Percentiles rank a stretch among this genome's conserved stretches.
Evolutionary conservation across 345 rosid genomes (phyloP).

Genomic region (Anacardium occidentale): DNA sequence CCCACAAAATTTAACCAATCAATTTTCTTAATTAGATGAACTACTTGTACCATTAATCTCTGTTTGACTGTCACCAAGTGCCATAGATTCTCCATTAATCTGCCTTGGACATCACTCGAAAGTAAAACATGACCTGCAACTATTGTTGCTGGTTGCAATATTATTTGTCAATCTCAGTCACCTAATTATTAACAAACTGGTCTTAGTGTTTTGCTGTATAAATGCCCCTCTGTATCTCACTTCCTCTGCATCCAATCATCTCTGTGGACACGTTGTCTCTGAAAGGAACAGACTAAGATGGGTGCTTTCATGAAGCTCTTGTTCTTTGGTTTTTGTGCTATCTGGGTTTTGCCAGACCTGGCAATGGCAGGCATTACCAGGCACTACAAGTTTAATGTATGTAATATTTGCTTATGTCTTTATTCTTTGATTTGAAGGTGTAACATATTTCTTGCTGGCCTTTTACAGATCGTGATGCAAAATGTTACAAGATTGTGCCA

Average conservation of each 20-base stretch:
- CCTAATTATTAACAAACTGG: slow-evolving; percentile 35
- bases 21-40: no score
- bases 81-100: no score
- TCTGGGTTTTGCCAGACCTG: slow-evolving; percentile 24
- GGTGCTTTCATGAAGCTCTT: slow-evolving; percentile 9
- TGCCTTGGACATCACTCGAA: slow-evolving; percentile 28
- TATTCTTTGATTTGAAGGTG: not conserved
- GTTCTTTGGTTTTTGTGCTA: slow-evolving; percentile 20
- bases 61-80: no score
- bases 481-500: slow-evolving; percentile 67
- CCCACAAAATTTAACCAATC: no score
- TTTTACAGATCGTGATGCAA: slow-evolving; percentile 49
- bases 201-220: slow-evolving; percentile 20
- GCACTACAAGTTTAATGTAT: slow-evolving; percentile 49
- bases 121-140: slow-evolving; percentile 19
- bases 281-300: slow-evolving; percentile 10
- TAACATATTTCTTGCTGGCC: no score
- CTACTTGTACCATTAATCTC: no score
- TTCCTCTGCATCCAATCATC: slow-evolving; percentile 19
- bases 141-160: slow-evolving; percentile 4
- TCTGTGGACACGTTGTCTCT: not conserved
- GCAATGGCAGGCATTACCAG: slow-evolving; percentile 40
- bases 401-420: not conserved
- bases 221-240: not conserved
- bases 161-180: slow-evolving; percentile 25